Evolutionary conservation across 1,284 basidiomycete species (phyloP).

Genomic region (Peniophora sp.): DNA sequence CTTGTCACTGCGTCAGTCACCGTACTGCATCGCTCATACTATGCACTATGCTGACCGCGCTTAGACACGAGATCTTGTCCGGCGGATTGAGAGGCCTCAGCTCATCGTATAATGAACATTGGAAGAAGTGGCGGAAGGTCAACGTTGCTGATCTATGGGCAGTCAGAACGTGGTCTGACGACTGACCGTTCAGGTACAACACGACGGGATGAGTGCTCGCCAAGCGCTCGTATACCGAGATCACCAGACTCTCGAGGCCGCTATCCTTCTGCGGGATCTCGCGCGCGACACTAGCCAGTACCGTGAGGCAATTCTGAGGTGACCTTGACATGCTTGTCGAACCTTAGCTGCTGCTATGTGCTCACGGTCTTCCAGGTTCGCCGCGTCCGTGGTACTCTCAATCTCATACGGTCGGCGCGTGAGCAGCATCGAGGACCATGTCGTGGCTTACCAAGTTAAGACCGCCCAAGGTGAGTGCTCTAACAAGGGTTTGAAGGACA

Average conservation of each 20-base stretch:
- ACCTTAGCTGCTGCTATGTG: too few relatives aligned
- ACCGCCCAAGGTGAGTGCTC: not conserved
- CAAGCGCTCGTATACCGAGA: not conserved
- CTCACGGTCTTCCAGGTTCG: too few relatives aligned
- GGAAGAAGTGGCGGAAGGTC: slow-evolving; percentile 1
- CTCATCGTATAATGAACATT: not conserved
- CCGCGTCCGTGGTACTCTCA: not conserved
- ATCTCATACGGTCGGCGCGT: not conserved
- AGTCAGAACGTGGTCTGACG: too few relatives aligned
- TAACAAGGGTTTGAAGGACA: not conserved
- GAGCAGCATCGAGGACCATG: not conserved
- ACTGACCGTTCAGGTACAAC: not conserved
- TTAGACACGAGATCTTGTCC: not conserved
- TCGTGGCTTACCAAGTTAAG: not conserved
- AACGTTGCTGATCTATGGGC: too few relatives aligned
- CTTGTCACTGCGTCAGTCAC: not conserved
- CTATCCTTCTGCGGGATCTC: not conserved
- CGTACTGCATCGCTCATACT: too few relatives aligned
- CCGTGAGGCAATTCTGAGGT: not conserved
- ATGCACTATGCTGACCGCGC: not conserved
- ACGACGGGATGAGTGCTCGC: not conserved
- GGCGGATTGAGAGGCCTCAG: not conserved
- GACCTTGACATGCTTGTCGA: not conserved
- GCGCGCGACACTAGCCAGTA: not conserved
- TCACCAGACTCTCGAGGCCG: slow-evolving; percentile 1